Evolutionary conservation across 768 basidiomycete genomes (phyloP), one percentile per base, ranked within the genome.

Genomic region (Serendipita indica): DNA sequence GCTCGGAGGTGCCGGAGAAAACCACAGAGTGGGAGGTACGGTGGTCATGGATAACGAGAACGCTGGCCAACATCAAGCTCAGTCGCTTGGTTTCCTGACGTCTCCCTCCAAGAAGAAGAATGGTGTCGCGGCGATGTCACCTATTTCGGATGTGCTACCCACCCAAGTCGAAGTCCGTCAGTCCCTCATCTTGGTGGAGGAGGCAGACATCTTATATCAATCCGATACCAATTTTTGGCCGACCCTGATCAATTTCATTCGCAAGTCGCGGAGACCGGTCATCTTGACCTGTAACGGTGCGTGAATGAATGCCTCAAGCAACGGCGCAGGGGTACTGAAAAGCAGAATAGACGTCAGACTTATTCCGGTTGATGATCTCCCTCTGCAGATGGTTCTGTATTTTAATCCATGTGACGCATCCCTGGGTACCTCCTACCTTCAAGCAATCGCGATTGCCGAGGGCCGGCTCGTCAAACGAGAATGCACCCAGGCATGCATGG

Each of bases 271-370:
- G 64, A 74, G 96, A 59, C 94, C 96, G 3, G 85, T 99, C 39
- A 78, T 99, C 56, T 79, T 91, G 72, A 98, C 94, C 58, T 98
- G 96, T 70, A 96, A 93, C 64, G 92, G 94, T 92, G 66, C 69
- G 81, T 62, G 28, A 28, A 30, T n/a, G n/a, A 35, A 22, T 49
- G 61, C 34, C 16, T 35, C 43, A 39, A 20, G 33, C 28, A 18
- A 66, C 20, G 33, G 45, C 39, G 60, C 60, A 62, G 61, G 34
- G 28, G 27, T 65, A 54, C 33, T 59, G 62, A 52, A 14, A 39
- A 20, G 22, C 22, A 18, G 60, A 39, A 30, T 67, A 91, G 91
- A 94, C 74, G 68, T 77, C 16, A 77, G 79, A 3, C 72, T 84
- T 45, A 77, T 97, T 30, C 93, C 93, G 2, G 65, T 78, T 37